Conservation (phyloP, 495 filamentous ascomycete genomes). For the Pyrenopolyporus hunteri region DNA sequence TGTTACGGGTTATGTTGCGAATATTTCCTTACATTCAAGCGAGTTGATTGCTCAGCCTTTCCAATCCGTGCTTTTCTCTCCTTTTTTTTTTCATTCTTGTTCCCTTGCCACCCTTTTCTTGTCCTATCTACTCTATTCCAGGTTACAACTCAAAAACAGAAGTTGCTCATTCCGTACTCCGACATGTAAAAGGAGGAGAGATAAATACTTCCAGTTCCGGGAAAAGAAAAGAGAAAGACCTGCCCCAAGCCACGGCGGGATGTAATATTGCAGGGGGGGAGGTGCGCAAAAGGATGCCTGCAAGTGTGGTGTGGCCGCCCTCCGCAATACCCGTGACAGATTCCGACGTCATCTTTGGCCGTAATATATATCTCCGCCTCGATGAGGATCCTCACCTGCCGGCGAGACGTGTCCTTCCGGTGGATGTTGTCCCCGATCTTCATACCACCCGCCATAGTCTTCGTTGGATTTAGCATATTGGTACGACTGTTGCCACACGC, state of each 20-base stretch:
- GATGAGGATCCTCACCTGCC: conserved; percentile 36
- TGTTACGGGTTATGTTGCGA: conserved; percentile 20
- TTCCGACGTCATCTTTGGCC: conserved; percentile 25
- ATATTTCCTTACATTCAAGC: conserved; percentile 11
- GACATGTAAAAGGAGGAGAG: background rate
- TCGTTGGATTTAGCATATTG: conserved; percentile 48
- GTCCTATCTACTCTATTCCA: conserved; percentile 13
- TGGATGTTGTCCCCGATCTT: conserved; percentile 42
- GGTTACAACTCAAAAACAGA: conserved; percentile 2
- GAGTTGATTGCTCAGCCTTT: conserved; percentile 13
- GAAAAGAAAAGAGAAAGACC: too few species aligned
- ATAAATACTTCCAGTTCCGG: background rate
- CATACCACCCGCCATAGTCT: conserved; percentile 51
- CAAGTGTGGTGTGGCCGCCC: conserved; percentile 2
- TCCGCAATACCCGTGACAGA: background rate
- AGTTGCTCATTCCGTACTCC: conserved; percentile 1
- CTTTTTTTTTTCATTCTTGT: background rate
- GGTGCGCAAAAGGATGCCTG: background rate
- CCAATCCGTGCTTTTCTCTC: background rate
- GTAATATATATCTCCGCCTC: conserved; percentile 44
- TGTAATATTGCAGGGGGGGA: background rate
- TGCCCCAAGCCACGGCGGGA: background rate
- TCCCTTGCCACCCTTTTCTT: background rate
- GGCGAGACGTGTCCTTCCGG: conserved; percentile 38
- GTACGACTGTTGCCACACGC: conserved; percentile 53